These are phyloP conservation scores for Geranium incanum DNA, from an alignment of 441 rosid species.

Conservation along the genomic window DNA sequence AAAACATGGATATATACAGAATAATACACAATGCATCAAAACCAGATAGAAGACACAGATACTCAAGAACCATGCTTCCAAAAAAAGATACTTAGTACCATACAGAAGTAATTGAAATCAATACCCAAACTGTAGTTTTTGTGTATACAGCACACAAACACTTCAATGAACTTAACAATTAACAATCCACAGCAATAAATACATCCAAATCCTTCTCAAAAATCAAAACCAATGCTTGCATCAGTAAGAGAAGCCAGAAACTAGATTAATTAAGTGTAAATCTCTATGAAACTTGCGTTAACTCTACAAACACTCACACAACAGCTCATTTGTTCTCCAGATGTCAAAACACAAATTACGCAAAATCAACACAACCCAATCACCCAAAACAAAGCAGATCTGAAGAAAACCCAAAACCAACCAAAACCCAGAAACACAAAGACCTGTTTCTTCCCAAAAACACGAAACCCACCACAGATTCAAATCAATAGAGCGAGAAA, in stretches of 20 bases:
- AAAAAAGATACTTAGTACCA: background rate
- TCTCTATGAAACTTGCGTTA: background rate
- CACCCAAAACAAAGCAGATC: background rate
- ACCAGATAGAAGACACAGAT: background rate
- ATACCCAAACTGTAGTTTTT: background rate
- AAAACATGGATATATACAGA: background rate
- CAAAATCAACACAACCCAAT: background rate
- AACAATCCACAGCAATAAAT: background rate
- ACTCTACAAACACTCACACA: background rate
- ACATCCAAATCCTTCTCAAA: background rate
- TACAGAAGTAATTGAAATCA: background rate
- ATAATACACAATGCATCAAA: background rate
- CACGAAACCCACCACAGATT: background rate
- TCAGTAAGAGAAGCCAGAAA: too few species aligned
- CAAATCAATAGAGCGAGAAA: background rate
- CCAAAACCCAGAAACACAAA: conserved; percentile 1
- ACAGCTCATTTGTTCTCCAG: background rate
- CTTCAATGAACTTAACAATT: background rate
- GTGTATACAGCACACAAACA: background rate
- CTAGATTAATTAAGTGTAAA: background rate
- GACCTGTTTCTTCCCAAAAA: background rate
- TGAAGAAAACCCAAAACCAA: background rate
- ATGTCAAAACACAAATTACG: background rate
- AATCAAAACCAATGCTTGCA: background rate
- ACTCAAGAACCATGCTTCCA: background rate